A percentile compares a stretch with the other conserved stretches of the same genome.
Conservation (phyloP, 371 early-diverging fungal genomes). For the Apophysomyces sp. region DNA sequence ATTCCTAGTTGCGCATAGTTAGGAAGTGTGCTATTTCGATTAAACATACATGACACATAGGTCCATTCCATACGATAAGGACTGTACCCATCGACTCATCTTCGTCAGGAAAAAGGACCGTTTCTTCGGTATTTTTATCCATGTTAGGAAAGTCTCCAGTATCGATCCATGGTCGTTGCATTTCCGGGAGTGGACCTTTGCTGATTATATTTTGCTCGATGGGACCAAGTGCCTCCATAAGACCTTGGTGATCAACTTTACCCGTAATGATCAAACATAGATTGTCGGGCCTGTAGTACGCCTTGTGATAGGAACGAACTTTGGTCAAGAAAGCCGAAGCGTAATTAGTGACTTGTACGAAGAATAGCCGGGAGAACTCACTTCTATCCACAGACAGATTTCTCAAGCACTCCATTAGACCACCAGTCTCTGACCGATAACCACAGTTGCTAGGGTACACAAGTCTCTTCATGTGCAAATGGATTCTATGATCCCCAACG, state of each 20-base stretch:
- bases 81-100: constrained; percentile 71
- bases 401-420: constrained; percentile 66
- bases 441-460: constrained; percentile 66
- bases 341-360: neutral
- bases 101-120: constrained; percentile 66
- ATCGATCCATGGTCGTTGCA: constrained; percentile 65
- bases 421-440: constrained; percentile 69
- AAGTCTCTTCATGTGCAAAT: constrained; percentile 52
- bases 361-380: constrained; percentile 18
- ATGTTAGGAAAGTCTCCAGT: constrained; percentile 55
- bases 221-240: constrained; percentile 53
- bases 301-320: constrained; percentile 61
- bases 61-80: constrained; percentile 63
- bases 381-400: constrained; percentile 65
- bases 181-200: constrained; percentile 55
- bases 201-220: constrained; percentile 60
- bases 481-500: constrained; percentile 42
- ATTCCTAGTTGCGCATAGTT: constrained; percentile 25
- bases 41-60: constrained; percentile 50
- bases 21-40: neutral
- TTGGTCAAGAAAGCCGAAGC: neutral
- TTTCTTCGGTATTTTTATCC: constrained; percentile 47
- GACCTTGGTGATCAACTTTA: constrained; percentile 46
- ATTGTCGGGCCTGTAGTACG: constrained; percentile 72
- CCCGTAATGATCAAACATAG: constrained; percentile 68